phyloP scores from a whole-genome alignment of 2,329 filamentous ascomycete genomes.

The Cercospora sp. region DNA sequence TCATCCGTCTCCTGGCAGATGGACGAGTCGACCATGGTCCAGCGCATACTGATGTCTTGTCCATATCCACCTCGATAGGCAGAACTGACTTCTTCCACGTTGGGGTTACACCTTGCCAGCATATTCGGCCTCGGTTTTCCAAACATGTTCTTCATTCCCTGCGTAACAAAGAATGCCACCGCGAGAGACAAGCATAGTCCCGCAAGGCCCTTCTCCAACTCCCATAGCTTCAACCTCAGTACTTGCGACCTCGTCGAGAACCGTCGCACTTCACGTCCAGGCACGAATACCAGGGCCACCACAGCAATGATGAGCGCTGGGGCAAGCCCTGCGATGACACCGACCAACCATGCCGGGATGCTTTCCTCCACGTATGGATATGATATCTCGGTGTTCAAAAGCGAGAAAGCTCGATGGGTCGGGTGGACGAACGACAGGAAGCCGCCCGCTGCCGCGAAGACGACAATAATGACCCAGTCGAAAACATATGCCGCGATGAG shows the following conservation, averaged over 20 bases:
- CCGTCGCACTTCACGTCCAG: slow-evolving; percentile 62
- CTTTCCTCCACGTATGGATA: slow-evolving; percentile 74
- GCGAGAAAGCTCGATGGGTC: slow-evolving; percentile 69
- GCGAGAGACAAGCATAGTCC: slow-evolving; percentile 74
- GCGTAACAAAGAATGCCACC: slow-evolving; percentile 75
- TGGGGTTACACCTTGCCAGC: slow-evolving; percentile 72
- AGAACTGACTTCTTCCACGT: slow-evolving; percentile 60
- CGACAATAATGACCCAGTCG: slow-evolving; percentile 70
- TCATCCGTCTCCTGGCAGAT: slow-evolving; percentile 72
- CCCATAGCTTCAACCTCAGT: slow-evolving; percentile 85
- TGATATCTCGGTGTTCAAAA: slow-evolving; percentile 74
- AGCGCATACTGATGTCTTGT: slow-evolving; percentile 54
- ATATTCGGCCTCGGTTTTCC: slow-evolving; percentile 67
- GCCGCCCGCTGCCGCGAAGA: slow-evolving; percentile 28
- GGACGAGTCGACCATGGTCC: slow-evolving; percentile 69
- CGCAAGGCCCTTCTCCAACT: slow-evolving; percentile 80
- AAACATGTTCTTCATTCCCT: slow-evolving; percentile 76
- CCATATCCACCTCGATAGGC: slow-evolving; percentile 66
- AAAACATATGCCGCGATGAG: slow-evolving; percentile 67
- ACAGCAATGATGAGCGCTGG: slow-evolving; percentile 70
- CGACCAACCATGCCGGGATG: slow-evolving; percentile 66
- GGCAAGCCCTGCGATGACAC: slow-evolving; percentile 62
- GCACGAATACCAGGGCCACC: slow-evolving; percentile 68
- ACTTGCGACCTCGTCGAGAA: slow-evolving; percentile 51
- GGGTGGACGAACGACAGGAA: slow-evolving; percentile 60